Conservation (phyloP, 768 basidiomycete species). For the Pulveroboletus sp. region DNA sequence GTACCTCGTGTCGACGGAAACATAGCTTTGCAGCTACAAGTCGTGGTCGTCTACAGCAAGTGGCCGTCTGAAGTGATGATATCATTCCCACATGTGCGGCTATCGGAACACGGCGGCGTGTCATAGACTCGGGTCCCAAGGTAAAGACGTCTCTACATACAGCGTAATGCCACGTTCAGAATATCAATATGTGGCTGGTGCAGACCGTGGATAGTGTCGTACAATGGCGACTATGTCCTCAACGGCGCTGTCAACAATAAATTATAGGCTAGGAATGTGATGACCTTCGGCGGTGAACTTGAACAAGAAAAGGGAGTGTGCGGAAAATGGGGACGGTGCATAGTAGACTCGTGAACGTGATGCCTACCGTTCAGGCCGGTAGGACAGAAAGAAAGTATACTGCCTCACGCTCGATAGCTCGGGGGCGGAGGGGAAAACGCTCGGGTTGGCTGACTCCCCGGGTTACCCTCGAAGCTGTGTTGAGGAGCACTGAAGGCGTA, state of each 20-base stretch:
- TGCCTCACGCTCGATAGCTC: slow-evolving; percentile 11
- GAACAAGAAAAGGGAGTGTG: slow-evolving; percentile 1
- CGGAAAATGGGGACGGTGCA: neutral
- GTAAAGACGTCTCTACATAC: neutral
- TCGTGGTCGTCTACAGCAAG: neutral
- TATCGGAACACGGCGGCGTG: too few species aligned
- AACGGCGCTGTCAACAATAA: slow-evolving; percentile 17
- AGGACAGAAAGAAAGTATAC: neutral
- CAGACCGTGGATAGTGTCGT: slow-evolving; percentile 12
- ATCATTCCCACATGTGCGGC: neutral
- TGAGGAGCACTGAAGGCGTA: slow-evolving; percentile 25
- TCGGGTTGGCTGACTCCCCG: neutral
- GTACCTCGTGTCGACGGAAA: slow-evolving; percentile 8
- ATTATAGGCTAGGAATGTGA: slow-evolving; percentile 14
- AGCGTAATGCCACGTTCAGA: neutral
- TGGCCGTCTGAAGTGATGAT: neutral
- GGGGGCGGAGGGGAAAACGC: slow-evolving; percentile 19
- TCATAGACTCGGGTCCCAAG: neutral
- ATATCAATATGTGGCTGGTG: slow-evolving; percentile 2
- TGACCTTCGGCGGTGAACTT: slow-evolving; percentile 1
- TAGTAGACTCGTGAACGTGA: neutral
- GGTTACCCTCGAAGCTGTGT: slow-evolving; percentile 20
- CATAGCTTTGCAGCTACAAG: slow-evolving; percentile 5
- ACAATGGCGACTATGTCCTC: slow-evolving; percentile 12
- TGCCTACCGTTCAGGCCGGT: neutral